Evolutionary conservation across 2,329 filamentous ascomycete species (phyloP), one percentile per base, ranked within the genome.

Genomic region (Colletotrichum lindemuthianum): DNA sequence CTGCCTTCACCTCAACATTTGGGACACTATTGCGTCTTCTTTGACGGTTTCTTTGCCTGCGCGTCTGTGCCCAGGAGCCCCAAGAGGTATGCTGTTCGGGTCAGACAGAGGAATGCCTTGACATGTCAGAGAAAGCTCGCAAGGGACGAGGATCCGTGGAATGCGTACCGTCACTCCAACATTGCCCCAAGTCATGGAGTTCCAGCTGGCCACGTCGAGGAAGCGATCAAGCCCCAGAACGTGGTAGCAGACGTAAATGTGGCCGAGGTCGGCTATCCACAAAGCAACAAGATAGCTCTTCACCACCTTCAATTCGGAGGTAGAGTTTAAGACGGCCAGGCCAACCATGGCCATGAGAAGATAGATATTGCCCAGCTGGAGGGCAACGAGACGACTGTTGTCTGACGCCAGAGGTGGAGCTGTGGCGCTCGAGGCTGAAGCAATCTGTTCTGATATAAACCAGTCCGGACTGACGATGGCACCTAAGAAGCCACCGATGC

Each of bases 101-200:
- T 75, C 33, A 74, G 51, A 44, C 70, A 75, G n/a, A 76, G 68
- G 45, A 76, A 72, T 2, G 63, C 52, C 74, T 76, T 50, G 5
- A 9, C 36, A 39, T 37, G 40, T 61, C 36, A 66, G 52, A 15
- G 3, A 12, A n/a, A 13, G 15, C 52, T 37, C 11, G 41, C 9
- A 36, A 6, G 34, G 47, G 7, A n/a, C 24, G 24, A 24, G 24
- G 24, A 24, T 24, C 24, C 24, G 24, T 24, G 24, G 4, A 24
- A 24, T 24, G 74, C 84, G 77, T 70, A 88, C 84, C 33, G 90
- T 92, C 53, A 84, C 82, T 8, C 84, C 88, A 67, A 93, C 81
- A 70, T 93, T 93, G 3, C 90, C 91, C 86, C 88, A 91, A n/a
- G 88, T 85, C 80, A 90, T 84, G 39, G 84, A 78, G 73, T 92